Conservation (phyloP, 148 eudicot genomes). For the Amaranthus hypochondriacus region DNA sequence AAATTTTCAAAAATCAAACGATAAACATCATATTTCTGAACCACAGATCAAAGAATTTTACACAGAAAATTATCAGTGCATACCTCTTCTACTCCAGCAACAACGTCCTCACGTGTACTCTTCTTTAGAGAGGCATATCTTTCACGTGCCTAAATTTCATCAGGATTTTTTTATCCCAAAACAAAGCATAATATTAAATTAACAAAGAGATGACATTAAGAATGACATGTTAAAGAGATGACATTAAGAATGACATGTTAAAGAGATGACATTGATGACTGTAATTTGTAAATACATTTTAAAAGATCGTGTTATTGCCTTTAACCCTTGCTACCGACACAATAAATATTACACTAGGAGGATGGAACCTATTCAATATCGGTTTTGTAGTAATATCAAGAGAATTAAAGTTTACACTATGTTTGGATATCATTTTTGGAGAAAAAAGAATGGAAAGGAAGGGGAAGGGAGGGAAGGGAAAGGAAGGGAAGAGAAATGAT, state of each 20-base stretch:
- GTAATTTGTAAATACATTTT: no score
- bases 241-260: not conserved
- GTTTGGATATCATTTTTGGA: no score
- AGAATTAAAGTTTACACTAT: no score
- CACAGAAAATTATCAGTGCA: conserved; percentile 5
- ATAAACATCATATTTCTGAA: not conserved
- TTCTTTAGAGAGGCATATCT: conserved; percentile 76
- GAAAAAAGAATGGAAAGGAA: no score
- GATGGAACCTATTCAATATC: no score
- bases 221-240: not conserved
- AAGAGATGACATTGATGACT: no score
- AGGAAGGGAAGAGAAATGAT: no score
- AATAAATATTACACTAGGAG: no score
- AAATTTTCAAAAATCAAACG: not conserved
- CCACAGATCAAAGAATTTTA: not conserved
- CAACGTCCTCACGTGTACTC: conserved; percentile 81
- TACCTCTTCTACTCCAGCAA: conserved; percentile 93
- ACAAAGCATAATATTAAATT: not conserved
- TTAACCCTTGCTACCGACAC: no score
- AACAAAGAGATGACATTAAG: not conserved
- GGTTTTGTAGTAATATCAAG: no score
- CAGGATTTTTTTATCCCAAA: conserved; percentile 8
- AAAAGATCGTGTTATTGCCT: no score
- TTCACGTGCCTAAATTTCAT: conserved; percentile 72
- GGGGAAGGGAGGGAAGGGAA: no score